phyloP scores from a whole-genome alignment of 2,329 filamentous ascomycete genomes.

The Ophiostoma quercus region DNA sequence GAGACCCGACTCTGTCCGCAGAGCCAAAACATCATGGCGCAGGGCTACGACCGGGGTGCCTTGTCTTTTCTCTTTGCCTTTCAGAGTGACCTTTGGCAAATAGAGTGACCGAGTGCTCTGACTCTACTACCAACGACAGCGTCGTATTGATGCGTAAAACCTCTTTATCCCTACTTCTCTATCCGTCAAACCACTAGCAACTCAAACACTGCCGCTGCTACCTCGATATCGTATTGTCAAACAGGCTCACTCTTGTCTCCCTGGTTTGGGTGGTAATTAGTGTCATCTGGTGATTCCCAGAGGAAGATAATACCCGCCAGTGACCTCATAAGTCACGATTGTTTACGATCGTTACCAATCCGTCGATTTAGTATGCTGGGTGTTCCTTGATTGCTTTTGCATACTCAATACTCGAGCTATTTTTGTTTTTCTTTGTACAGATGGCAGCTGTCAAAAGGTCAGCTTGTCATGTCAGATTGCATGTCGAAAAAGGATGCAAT shows the following conservation, averaged over 20 bases:
- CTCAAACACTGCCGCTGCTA: constrained; percentile 8
- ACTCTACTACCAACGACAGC: neutral
- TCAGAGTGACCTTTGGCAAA: no score
- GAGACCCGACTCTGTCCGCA: neutral
- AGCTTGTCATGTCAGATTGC: neutral
- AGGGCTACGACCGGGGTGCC: neutral
- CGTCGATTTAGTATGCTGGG: neutral
- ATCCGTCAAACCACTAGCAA: neutral
- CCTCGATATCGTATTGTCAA: constrained; percentile 4
- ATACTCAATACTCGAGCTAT: neutral
- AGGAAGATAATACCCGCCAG: neutral
- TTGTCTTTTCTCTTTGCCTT: neutral
- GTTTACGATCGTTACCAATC: neutral
- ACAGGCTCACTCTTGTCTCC: neutral
- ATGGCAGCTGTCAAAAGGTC: neutral
- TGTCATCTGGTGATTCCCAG: no score
- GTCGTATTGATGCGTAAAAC: neutral
- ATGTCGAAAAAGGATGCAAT: neutral
- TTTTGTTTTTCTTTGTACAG: neutral
- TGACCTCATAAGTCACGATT: constrained; percentile 1
- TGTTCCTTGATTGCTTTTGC: neutral
- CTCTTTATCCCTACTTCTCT: neutral
- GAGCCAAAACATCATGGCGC: neutral
- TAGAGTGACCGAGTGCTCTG: neutral
- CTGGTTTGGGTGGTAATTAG: neutral